Conservation (phyloP, 2,329 filamentous ascomycete genomes). For the Microcyclospora tardicrescens region DNA sequence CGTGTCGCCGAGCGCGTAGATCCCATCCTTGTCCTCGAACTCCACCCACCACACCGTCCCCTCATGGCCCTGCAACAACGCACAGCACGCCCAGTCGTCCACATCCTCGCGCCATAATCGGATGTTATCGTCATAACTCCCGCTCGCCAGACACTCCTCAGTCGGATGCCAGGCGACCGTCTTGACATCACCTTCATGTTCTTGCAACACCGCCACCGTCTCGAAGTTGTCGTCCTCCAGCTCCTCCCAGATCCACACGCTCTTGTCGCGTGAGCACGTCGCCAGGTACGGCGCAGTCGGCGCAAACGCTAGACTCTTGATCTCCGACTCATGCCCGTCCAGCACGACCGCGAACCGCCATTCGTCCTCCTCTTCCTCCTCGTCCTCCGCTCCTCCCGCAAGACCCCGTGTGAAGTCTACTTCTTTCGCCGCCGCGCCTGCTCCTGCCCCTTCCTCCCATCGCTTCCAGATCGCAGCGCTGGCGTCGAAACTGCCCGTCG, state of each 20-base stretch:
- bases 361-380: slow-evolving; percentile 46
- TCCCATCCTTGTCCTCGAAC: slow-evolving; percentile 39
- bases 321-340: slow-evolving; percentile 89
- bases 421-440: slow-evolving; percentile 8
- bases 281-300: slow-evolving; percentile 68
- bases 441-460: slow-evolving; percentile 48
- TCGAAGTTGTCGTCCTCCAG: slow-evolving; percentile 92
- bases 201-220: slow-evolving; percentile 85
- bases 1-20: slow-evolving; percentile 10
- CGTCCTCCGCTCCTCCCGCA: slow-evolving; percentile 16
- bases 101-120: slow-evolving; percentile 79
- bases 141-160: slow-evolving; percentile 66
- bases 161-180: slow-evolving; percentile 83
- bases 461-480: slow-evolving; percentile 57
- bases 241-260: slow-evolving; percentile 98
- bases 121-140: slow-evolving; percentile 89
- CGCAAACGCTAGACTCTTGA: slow-evolving; percentile 66
- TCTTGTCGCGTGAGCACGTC: slow-evolving; percentile 85
- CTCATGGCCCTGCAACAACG: slow-evolving; percentile 63
- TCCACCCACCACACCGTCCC: slow-evolving; percentile 86
- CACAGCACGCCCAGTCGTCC: slow-evolving; percentile 89
- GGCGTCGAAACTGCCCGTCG: slow-evolving; percentile 87
- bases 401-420: slow-evolving; percentile 23
- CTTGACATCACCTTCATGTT: slow-evolving; percentile 93
- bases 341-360: slow-evolving; percentile 89